These are phyloP conservation scores for Oryza glumipatula DNA, from an alignment of 176 grass and related monocot genomes.

Conservation along the genomic window DNA sequence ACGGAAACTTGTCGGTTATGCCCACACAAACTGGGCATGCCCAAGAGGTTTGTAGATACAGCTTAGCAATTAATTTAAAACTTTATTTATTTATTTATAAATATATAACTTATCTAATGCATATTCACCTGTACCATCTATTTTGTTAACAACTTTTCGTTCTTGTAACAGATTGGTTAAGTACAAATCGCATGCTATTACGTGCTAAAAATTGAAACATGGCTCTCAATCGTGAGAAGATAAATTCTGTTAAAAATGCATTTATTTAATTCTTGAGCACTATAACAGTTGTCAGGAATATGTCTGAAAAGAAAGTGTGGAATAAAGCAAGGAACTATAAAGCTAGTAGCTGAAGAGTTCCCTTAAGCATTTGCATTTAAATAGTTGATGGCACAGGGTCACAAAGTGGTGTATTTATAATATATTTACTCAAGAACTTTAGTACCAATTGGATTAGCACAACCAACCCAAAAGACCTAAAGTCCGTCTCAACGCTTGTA, in stretches of 20 bases:
- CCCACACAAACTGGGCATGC: constrained; percentile 65
- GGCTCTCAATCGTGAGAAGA: background rate
- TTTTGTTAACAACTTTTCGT: background rate
- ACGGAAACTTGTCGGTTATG: constrained; percentile 62
- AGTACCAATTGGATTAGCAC: background rate
- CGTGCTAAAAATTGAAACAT: background rate
- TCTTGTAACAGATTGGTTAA: background rate
- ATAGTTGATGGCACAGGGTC: too few species aligned
- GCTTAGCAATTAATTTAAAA: background rate
- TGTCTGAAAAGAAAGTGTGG: background rate
- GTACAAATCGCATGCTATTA: background rate
- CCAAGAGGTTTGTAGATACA: constrained; percentile 71
- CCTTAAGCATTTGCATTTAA: too few species aligned
- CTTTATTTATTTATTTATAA: background rate
- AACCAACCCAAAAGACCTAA: background rate
- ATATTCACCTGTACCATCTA: background rate
- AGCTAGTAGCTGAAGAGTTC: too few species aligned
- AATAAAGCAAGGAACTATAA: background rate
- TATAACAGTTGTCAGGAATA: background rate
- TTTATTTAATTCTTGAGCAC: background rate
- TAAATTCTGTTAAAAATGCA: background rate
- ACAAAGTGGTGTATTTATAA: too few species aligned
- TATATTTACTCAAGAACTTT: too few species aligned
- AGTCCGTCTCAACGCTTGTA: background rate
- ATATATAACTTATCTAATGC: background rate